phyloP scores from a whole-genome alignment of 805 yeast species.

The Candida krabiensis region DNA sequence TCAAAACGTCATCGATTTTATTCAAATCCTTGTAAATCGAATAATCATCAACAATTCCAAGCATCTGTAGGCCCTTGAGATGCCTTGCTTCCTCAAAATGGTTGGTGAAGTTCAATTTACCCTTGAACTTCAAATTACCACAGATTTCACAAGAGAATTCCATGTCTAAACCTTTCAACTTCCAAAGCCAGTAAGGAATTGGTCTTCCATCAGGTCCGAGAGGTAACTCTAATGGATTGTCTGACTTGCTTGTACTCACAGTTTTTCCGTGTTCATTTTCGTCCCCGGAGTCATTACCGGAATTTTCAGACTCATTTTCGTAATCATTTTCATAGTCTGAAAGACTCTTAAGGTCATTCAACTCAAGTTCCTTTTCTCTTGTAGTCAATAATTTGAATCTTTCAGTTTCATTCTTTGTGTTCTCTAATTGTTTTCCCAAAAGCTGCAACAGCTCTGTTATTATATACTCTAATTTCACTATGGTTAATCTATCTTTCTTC shows the following conservation, averaged over 20 bases:
- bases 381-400: conserved; percentile 68
- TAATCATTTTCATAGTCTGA: conserved; percentile 35
- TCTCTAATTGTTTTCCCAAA: conserved; percentile 41
- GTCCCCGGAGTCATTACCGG: conserved; percentile 24
- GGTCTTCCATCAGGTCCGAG: conserved; percentile 89
- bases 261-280: conserved; percentile 36
- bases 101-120: conserved; percentile 65
- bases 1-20: conserved; percentile 64
- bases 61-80: conserved; percentile 64
- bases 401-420: conserved; percentile 62
- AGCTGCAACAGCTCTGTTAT: conserved; percentile 38
- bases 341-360: conserved; percentile 33
- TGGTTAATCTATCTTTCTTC: conserved; percentile 7
- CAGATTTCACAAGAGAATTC: conserved; percentile 83
- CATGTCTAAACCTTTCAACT: conserved; percentile 79
- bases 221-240: conserved; percentile 62
- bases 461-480: conserved; percentile 33
- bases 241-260: conserved; percentile 28
- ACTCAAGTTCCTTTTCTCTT: conserved; percentile 62
- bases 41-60: conserved; percentile 62
- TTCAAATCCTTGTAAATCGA: conserved; percentile 61
- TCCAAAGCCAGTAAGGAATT: conserved; percentile 91
- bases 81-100: conserved; percentile 80
- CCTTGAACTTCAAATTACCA: conserved; percentile 70
- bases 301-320: conserved; percentile 27